Evolutionary conservation across 768 basidiomycete genomes (phyloP), one percentile per base, ranked within the genome.

Genomic region (Pisolithus sp.): DNA sequence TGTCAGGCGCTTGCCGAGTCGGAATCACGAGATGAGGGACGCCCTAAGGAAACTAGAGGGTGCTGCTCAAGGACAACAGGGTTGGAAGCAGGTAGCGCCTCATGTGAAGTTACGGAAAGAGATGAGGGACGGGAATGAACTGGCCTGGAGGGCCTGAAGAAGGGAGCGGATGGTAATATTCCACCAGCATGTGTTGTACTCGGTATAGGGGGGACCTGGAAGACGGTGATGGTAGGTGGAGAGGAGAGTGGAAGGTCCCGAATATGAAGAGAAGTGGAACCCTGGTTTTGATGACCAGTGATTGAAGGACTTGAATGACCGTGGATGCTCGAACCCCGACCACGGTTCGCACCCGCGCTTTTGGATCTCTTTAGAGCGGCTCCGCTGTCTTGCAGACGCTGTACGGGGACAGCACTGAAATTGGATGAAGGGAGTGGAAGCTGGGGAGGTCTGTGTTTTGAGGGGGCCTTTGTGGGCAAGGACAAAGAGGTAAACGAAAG

Each of bases 121-220:
- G 72, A 71, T 47, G 72, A 62, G 23, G 71, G 73, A 21, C 66
- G 78, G 28, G 73, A 77, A 56, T 80, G 71, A 21, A 67, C 65
- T 0, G 86, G 88, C 46, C 82, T 76, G 5, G 82, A 78, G 4
- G 87, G 86, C 20, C 75, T 80, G 62, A 90, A 90, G 71, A 91
- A 90, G 7, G 85, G 83, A 5, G 86, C 80, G 9, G 87, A 82
- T 15, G 90, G 87, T 50, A 83, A 81, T 18, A 90, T 85, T 30
- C 86, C 88, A 41, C 81, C 79, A 12, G 83, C 82, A 64, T 89
- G 85, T 0, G 85, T 83, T 1, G 78, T 49, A n/a, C 50, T 53
- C n/a, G 60, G 58, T 10, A 50, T 24, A 31, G 59, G 26, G 36
- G 63, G 51, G 21, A 63, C 34, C 44, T 57, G 58, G 49, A 66